Evolutionary conservation across 2,329 filamentous ascomycete species (phyloP).

Genomic region (Phyllosticta citrichinensis): DNA sequence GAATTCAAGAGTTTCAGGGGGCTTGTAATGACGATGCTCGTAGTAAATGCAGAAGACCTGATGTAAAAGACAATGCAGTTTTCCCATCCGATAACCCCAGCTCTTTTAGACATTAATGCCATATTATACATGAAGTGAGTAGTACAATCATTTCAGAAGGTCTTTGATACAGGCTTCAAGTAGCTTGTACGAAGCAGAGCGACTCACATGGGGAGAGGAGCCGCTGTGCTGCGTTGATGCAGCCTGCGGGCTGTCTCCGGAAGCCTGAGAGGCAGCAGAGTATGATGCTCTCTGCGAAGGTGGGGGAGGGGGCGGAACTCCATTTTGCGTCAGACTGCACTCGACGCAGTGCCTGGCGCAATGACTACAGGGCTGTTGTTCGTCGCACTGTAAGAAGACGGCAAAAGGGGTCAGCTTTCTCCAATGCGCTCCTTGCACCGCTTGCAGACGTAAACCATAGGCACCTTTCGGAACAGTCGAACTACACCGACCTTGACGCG

Average conservation of each 20-base stretch:
- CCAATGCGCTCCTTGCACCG: constrained; percentile 27
- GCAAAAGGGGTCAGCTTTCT: background rate
- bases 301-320: constrained; percentile 1
- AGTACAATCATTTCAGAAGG: background rate
- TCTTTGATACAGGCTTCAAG: background rate
- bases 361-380: constrained; percentile 28
- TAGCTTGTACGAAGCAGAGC: background rate
- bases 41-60: background rate
- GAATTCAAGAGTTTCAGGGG: background rate
- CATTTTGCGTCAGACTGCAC: constrained; percentile 20
- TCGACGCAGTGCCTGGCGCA: constrained; percentile 27
- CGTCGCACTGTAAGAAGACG: constrained; percentile 23
- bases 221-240: background rate
- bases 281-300: constrained; percentile 1
- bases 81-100: background rate
- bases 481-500: constrained; percentile 11
- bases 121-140: background rate
- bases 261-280: constrained; percentile 6
- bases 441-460: background rate
- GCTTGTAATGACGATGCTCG: background rate
- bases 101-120: background rate
- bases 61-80: background rate
- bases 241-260: constrained; percentile 6
- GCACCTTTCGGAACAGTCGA: background rate
- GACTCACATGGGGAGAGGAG: constrained; percentile 7